Evolutionary conservation across 2,329 filamentous ascomycete species (phyloP).

Genomic region (Ilyonectria mors-panacis): DNA sequence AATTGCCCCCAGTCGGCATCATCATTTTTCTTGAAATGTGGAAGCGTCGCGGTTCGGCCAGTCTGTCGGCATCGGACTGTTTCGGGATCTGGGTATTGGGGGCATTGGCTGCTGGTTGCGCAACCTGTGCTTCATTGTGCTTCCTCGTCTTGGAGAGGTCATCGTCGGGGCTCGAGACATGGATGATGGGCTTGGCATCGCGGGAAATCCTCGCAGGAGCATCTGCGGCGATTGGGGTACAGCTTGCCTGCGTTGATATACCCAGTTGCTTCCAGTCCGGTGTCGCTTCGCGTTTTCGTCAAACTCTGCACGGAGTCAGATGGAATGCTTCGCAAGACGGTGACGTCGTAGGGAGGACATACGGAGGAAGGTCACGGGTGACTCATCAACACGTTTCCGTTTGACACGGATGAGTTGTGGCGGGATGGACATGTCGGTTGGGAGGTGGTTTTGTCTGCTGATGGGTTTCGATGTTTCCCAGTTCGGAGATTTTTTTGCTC

Average conservation of each 20-base stretch:
- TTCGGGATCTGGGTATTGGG: constrained; percentile 30
- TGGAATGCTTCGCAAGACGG: constrained; percentile 17
- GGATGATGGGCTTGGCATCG: constrained; percentile 61
- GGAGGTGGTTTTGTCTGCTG: not conserved
- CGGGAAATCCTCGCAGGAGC: constrained; percentile 36
- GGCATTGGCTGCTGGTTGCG: not conserved
- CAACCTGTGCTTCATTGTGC: constrained; percentile 27
- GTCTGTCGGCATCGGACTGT: constrained; percentile 23
- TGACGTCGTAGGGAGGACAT: constrained; percentile 44
- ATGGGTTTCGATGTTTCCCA: not conserved
- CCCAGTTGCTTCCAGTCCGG: constrained; percentile 65
- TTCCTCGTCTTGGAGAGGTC: constrained; percentile 30
- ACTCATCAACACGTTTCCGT: constrained; percentile 70
- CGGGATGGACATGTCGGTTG: constrained; percentile 66
- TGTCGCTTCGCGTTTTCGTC: constrained; percentile 69
- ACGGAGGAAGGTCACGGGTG: constrained; percentile 71
- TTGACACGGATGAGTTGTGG: constrained; percentile 73
- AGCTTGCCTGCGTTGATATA: constrained; percentile 68
- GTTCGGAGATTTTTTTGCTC: constrained; percentile 4
- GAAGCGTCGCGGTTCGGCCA: constrained; percentile 64
- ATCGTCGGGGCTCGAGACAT: constrained; percentile 60
- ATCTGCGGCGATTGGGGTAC: constrained; percentile 46
- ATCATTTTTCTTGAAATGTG: constrained; percentile 68
- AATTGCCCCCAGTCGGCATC: constrained; percentile 46
- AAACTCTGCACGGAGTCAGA: constrained; percentile 59